Percentiles rank a stretch among this genome's conserved stretches.
phyloP scores from a whole-genome alignment of 352 stramenopile genomes.

The Phytophthora fragariaefolia region DNA sequence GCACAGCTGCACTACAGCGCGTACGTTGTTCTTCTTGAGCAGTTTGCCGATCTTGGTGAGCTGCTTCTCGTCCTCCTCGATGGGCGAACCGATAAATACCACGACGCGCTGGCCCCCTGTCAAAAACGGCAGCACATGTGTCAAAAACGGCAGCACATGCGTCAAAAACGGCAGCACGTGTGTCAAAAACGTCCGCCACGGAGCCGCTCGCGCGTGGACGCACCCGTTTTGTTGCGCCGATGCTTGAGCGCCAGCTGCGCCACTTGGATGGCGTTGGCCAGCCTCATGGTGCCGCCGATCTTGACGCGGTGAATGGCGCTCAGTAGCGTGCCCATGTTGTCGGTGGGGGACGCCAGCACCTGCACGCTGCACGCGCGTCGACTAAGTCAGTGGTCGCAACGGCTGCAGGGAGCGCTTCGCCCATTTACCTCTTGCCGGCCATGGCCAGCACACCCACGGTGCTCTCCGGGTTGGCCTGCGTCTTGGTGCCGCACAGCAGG shows the following conservation, averaged over 20 bases:
- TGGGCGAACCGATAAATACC: constrained; percentile 97
- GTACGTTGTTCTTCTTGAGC: constrained; percentile 99
- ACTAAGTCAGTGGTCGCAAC: background rate
- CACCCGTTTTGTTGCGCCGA: constrained; percentile 98
- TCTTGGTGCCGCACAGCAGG: constrained; percentile 97
- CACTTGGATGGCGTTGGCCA: constrained; percentile 97
- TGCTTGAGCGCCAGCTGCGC: constrained; percentile 98
- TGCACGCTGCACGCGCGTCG: constrained; percentile 72
- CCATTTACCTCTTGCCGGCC: constrained; percentile 84
- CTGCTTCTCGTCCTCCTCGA: constrained; percentile 91
- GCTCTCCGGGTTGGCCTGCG: constrained; percentile 97
- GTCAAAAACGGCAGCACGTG: constrained; percentile 8
- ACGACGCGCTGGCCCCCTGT: constrained; percentile 91
- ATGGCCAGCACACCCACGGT: constrained; percentile 98
- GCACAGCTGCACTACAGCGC: constrained; percentile 2
- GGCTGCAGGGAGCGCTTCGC: too few relatives aligned
- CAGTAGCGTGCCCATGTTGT: constrained; percentile 98
- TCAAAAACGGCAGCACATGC: too few relatives aligned
- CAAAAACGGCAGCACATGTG: constrained; percentile 9
- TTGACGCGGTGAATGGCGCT: constrained; percentile 92
- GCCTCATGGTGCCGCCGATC: constrained; percentile 92
- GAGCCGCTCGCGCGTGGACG: too few relatives aligned
- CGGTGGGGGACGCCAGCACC: constrained; percentile 96
- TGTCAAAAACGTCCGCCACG: constrained; percentile 2
- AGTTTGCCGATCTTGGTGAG: constrained; percentile 97